These are phyloP conservation scores for Chrysoporthe deuterocubensis DNA, from an alignment of 2,329 filamentous ascomycete genomes.

Conservation along the genomic window DNA sequence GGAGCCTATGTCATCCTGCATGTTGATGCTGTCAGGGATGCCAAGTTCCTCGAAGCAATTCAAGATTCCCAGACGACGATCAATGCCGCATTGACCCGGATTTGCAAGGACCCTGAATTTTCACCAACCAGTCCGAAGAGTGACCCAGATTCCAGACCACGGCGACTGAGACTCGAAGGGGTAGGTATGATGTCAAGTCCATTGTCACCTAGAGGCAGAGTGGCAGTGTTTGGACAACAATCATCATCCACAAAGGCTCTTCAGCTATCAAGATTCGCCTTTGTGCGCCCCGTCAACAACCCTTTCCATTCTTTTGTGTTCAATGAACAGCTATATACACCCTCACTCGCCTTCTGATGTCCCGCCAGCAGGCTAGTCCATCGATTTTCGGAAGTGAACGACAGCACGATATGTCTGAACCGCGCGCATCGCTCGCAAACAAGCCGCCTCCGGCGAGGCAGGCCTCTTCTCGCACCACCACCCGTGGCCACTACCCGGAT, in stretches of 20 bases:
- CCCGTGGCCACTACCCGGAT: neutral
- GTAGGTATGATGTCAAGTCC: neutral
- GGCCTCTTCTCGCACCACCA: neutral
- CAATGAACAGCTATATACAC: neutral
- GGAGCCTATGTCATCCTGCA: conserved; percentile 6
- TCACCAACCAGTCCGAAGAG: neutral
- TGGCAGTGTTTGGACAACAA: neutral
- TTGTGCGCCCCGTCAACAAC: neutral
- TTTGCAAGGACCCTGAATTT: neutral
- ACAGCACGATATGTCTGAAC: conserved; percentile 5
- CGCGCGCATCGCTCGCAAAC: neutral
- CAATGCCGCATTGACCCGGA: neutral
- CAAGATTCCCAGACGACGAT: neutral
- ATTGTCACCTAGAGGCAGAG: neutral
- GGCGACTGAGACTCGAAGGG: neutral
- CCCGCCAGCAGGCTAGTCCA: neutral
- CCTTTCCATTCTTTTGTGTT: neutral
- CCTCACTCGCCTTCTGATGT: neutral
- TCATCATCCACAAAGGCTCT: neutral
- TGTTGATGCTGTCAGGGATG: neutral
- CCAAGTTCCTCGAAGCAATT: neutral
- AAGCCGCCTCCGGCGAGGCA: neutral
- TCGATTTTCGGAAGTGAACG: neutral
- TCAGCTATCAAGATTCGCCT: neutral
- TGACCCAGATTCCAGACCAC: neutral